Conservation (phyloP, 352 stramenopile genomes). For the Elongisporangium undulatum region DNA sequence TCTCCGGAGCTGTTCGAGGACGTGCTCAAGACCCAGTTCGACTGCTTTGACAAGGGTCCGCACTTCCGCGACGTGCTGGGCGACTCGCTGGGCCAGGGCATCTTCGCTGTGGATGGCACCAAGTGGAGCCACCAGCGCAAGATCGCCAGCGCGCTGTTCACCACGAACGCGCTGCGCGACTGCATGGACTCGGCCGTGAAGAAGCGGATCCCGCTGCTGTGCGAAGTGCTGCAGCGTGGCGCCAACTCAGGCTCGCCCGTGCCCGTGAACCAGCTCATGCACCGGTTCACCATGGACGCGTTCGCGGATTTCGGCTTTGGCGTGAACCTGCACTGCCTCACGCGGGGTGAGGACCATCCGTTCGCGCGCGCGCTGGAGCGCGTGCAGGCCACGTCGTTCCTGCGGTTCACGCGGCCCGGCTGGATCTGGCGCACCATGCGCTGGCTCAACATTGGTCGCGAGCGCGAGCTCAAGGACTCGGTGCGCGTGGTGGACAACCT, state of each 20-base stretch:
- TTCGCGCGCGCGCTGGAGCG: conserved; percentile 55
- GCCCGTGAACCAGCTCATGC: conserved; percentile 34
- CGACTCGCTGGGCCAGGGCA: conserved; percentile 54
- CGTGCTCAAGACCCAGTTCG: conserved; percentile 47
- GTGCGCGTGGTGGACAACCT: conserved; percentile 30
- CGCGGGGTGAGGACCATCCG: conserved; percentile 23
- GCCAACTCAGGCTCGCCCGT: conserved; percentile 7
- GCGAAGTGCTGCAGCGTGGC: conserved; percentile 13
- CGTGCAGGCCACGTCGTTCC: conserved; percentile 18
- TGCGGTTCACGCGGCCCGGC: conserved; percentile 30
- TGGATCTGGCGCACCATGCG: conserved; percentile 45
- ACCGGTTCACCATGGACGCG: conserved; percentile 58
- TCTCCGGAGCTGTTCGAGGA: conserved; percentile 50
- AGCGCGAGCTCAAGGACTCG: conserved; percentile 21
- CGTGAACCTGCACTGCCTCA: conserved; percentile 32
- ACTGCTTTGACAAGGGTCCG: conserved; percentile 38
- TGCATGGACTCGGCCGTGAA: conserved; percentile 28
- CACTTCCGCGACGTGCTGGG: conserved; percentile 29
- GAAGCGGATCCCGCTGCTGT: conserved; percentile 17
- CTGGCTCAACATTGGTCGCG: conserved; percentile 23
- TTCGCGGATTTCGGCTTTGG: conserved; percentile 75
- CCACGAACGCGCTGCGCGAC: conserved; percentile 27
- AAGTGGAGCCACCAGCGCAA: conserved; percentile 16
- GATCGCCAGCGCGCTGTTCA: conserved; percentile 79
- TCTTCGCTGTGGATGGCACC: conserved; percentile 6